Evolutionary conservation across 495 filamentous ascomycete species (phyloP).

Genomic region (Cudoniella acicularis): DNA sequence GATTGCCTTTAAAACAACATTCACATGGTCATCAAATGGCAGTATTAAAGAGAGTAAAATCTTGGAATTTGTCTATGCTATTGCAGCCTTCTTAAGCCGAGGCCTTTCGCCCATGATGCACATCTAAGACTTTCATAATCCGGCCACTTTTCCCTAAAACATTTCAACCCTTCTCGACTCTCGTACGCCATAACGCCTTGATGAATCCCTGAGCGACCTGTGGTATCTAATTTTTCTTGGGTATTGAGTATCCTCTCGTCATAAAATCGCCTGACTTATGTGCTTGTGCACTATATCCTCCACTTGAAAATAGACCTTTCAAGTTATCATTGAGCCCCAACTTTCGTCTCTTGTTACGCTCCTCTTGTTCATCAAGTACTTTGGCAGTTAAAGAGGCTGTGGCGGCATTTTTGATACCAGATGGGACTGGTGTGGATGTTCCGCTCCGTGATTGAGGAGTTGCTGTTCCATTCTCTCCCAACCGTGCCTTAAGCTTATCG

Average conservation of each 20-base stretch:
- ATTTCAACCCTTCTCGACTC: neutral
- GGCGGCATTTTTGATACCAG: slow-evolving; percentile 76
- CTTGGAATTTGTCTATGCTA: too few species aligned
- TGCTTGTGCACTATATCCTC: slow-evolving; percentile 43
- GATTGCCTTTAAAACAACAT: too few species aligned
- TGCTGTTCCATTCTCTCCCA: slow-evolving; percentile 1
- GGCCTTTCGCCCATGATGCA: too few species aligned
- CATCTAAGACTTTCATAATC: too few species aligned
- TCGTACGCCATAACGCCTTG: slow-evolving; percentile 2
- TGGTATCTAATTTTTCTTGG: slow-evolving; percentile 27
- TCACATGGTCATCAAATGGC: too few species aligned
- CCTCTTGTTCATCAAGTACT: slow-evolving; percentile 81
- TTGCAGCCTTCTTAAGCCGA: too few species aligned
- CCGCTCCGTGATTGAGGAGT: slow-evolving; percentile 12
- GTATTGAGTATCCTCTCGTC: slow-evolving; percentile 70
- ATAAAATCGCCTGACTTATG: slow-evolving; percentile 67
- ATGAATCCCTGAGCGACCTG: neutral
- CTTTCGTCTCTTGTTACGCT: slow-evolving; percentile 75
- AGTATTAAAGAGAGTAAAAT: too few species aligned
- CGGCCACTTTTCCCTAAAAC: too few species aligned
- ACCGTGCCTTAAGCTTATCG: slow-evolving; percentile 6
- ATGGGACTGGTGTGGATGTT: slow-evolving; percentile 34
- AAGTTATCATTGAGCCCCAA: slow-evolving; percentile 64
- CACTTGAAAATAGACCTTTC: slow-evolving; percentile 61
- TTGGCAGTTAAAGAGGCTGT: slow-evolving; percentile 81